phyloP scores from a whole-genome alignment of 352 stramenopile genomes.

The Stramenopiles sp. region DNA sequence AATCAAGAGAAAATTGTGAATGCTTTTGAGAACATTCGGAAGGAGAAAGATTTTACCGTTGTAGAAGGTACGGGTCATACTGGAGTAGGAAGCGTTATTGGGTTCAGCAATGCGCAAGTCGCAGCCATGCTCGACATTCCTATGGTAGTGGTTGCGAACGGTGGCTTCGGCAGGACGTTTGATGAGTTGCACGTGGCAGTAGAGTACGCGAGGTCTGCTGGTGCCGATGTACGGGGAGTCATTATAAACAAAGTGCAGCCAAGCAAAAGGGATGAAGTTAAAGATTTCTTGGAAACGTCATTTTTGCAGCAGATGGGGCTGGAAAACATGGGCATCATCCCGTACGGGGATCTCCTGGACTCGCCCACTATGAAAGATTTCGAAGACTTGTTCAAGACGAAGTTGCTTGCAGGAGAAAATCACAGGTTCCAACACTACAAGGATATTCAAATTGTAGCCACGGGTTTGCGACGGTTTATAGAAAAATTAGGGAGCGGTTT shows the following conservation, averaged over 20 bases:
- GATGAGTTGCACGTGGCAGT: conserved; percentile 74
- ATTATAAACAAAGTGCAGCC: conserved; percentile 83
- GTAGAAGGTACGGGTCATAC: conserved; percentile 84
- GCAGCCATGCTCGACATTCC: conserved; percentile 65
- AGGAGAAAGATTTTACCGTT: conserved; percentile 69
- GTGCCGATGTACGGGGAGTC: conserved; percentile 53
- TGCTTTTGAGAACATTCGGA: conserved; percentile 50
- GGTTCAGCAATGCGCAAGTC: conserved; percentile 83
- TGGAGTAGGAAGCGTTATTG: conserved; percentile 84
- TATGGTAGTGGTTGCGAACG: conserved; percentile 85
- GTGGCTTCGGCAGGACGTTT: conserved; percentile 73
- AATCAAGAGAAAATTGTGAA: conserved; percentile 37
- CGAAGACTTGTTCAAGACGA: conserved; percentile 52
- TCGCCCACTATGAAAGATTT: conserved; percentile 63
- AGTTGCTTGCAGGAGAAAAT: conserved; percentile 31
- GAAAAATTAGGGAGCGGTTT: conserved; percentile 45
- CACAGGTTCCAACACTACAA: conserved; percentile 36
- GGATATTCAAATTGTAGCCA: conserved; percentile 61
- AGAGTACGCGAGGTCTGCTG: neutral
- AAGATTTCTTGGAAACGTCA: too few relatives aligned
- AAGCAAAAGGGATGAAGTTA: too few relatives aligned
- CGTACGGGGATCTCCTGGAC: too few relatives aligned
- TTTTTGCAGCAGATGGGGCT: conserved; percentile 20
- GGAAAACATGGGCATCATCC: neutral
- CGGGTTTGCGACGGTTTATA: conserved; percentile 50